These are phyloP conservation scores for Pichia kudriavzevii DNA, from an alignment of 1,139 yeast genomes.

Conservation along the genomic window DNA sequence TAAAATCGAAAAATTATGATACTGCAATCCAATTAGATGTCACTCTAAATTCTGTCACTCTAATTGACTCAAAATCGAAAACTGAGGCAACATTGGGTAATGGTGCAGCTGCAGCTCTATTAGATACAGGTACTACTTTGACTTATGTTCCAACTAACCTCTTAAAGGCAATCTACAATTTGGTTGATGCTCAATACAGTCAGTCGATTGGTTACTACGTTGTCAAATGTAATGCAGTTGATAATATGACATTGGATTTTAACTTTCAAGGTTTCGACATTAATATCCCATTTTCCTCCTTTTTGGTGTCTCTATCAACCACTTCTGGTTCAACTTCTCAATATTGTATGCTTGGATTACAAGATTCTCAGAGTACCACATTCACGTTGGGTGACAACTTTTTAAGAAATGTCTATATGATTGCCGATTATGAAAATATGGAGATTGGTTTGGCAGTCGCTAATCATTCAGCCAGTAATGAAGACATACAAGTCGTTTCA, in stretches of 20 bases:
- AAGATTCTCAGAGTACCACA: slow-evolving; percentile 25
- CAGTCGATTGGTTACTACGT: slow-evolving; percentile 30
- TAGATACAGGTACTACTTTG: slow-evolving; percentile 66
- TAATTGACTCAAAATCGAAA: slow-evolving; percentile 4
- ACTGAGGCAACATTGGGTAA: slow-evolving; percentile 30
- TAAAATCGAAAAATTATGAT: slow-evolving; percentile 24
- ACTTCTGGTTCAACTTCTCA: slow-evolving; percentile 5
- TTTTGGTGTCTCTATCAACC: slow-evolving; percentile 19
- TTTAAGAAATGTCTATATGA: slow-evolving; percentile 66
- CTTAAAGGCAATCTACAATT: slow-evolving; percentile 33
- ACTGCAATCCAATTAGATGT: slow-evolving; percentile 37
- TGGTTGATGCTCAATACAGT: slow-evolving; percentile 34
- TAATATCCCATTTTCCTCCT: slow-evolving; percentile 37
- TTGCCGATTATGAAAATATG: slow-evolving; percentile 62
- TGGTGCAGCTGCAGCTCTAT: slow-evolving; percentile 38
- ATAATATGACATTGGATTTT: slow-evolving; percentile 30
- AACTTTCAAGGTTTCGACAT: slow-evolving; percentile 49
- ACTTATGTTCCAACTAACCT: slow-evolving; percentile 43
- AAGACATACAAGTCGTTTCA: slow-evolving; percentile 12
- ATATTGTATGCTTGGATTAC: slow-evolving; percentile 18
- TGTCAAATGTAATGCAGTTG: slow-evolving; percentile 27
- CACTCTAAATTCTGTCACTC: slow-evolving; percentile 31
- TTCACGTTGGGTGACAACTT: slow-evolving; percentile 64
- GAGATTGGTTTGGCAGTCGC: slow-evolving; percentile 66
- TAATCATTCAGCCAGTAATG: slow-evolving; percentile 14